Conservation (phyloP, 805 yeast species). For the Kodamaea kaohsiungensis region DNA sequence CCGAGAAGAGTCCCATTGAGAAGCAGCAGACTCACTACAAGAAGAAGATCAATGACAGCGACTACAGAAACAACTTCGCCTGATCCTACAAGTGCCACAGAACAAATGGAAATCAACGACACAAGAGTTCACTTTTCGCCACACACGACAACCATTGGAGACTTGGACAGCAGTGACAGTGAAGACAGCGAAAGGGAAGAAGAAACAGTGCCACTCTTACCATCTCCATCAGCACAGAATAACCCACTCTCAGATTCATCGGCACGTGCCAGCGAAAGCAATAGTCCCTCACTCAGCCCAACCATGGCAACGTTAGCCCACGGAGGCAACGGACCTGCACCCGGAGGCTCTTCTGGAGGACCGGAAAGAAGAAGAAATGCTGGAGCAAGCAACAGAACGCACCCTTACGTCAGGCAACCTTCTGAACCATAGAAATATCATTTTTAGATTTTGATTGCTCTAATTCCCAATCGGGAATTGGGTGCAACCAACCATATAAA, state of each 20-base stretch:
- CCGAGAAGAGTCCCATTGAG: slow-evolving; percentile 7
- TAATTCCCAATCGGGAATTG: slow-evolving; percentile 4
- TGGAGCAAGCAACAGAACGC: slow-evolving; percentile 8
- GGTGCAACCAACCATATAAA: slow-evolving; percentile 6
- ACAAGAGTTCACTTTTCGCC: slow-evolving; percentile 13
- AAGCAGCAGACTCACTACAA: slow-evolving; percentile 4
- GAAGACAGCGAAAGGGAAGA: slow-evolving; percentile 8
- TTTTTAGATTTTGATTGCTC: slow-evolving; percentile 4
- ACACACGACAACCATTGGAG: slow-evolving; percentile 13
- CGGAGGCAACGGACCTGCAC: background rate
- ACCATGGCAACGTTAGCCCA: background rate
- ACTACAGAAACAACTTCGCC: slow-evolving; percentile 5
- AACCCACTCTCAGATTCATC: slow-evolving; percentile 5
- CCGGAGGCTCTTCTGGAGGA: slow-evolving; percentile 9
- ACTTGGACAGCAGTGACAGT: slow-evolving; percentile 8
- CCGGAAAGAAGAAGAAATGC: slow-evolving; percentile 12
- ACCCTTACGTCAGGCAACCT: slow-evolving; percentile 12
- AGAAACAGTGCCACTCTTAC: slow-evolving; percentile 4
- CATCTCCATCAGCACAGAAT: slow-evolving; percentile 9
- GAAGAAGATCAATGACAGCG: slow-evolving; percentile 5
- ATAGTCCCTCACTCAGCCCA: background rate
- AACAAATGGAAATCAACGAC: background rate
- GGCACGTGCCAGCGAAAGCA: background rate
- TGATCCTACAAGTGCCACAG: slow-evolving; percentile 1
- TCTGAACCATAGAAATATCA: background rate